Conservation (phyloP, 2,329 filamentous ascomycete genomes). For the Aaosphaeria pasadenensis region DNA sequence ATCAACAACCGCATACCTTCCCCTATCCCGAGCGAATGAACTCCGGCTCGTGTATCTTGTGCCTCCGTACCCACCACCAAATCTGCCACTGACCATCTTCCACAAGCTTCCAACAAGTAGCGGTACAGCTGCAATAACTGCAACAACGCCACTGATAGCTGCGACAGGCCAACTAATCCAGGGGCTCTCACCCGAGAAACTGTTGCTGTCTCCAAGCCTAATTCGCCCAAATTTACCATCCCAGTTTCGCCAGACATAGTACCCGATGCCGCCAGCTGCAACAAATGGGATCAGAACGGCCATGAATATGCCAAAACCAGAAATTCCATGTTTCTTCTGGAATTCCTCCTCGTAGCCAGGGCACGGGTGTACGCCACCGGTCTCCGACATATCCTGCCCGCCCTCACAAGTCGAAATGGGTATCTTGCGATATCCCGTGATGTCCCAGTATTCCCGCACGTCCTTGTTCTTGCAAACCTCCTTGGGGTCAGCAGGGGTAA, state of each 20-base stretch:
- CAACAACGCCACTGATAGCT: constrained; percentile 53
- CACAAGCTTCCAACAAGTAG: constrained; percentile 71
- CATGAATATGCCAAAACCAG: constrained; percentile 77
- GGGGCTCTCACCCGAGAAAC: constrained; percentile 65
- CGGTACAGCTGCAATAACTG: constrained; percentile 55
- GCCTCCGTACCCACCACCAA: constrained; percentile 53
- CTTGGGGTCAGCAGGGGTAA: constrained; percentile 60
- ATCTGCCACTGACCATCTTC: constrained; percentile 55
- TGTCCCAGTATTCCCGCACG: constrained; percentile 76
- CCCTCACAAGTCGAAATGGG: constrained; percentile 83
- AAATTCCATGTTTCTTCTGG: constrained; percentile 65
- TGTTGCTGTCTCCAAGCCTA: constrained; percentile 68
- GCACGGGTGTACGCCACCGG: constrained; percentile 61
- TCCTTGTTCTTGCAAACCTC: constrained; percentile 61
- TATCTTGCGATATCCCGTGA: constrained; percentile 85
- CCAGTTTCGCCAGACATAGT: constrained; percentile 83
- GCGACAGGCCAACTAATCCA: constrained; percentile 74
- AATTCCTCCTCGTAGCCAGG: constrained; percentile 80
- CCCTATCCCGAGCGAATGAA: constrained; percentile 80
- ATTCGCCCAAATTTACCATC: constrained; percentile 86
- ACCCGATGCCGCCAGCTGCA: constrained; percentile 70
- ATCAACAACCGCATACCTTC: constrained; percentile 86
- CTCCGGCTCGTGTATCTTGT: constrained; percentile 82
- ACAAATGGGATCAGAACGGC: constrained; percentile 74
- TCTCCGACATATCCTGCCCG: constrained; percentile 72